Conservation (phyloP, 2,329 filamentous ascomycete species). For the Ascochyta viciae-villosae region DNA sequence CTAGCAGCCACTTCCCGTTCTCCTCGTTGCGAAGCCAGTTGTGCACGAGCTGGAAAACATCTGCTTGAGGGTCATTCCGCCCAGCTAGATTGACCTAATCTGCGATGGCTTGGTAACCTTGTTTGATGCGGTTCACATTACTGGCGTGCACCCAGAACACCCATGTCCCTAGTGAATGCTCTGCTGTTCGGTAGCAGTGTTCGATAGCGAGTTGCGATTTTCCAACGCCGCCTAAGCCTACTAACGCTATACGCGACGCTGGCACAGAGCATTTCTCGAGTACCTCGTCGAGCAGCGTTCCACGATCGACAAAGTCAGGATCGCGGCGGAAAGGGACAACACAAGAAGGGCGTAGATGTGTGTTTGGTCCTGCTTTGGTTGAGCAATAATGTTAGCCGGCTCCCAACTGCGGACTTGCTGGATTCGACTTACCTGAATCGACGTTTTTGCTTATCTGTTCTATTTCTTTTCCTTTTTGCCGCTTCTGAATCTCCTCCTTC, state of each 20-base stretch:
- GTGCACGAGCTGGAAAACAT: slow-evolving; percentile 24
- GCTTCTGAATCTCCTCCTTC: too few species aligned
- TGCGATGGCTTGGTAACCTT: slow-evolving; percentile 24
- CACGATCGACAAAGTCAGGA: slow-evolving; percentile 32
- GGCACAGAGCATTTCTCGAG: slow-evolving; percentile 16
- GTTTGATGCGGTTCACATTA: slow-evolving; percentile 21
- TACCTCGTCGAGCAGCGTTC: slow-evolving; percentile 13
- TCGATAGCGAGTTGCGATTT: slow-evolving; percentile 25
- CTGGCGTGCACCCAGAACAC: slow-evolving; percentile 23
- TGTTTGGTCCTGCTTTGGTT: neutral
- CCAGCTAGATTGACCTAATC: slow-evolving; percentile 18
- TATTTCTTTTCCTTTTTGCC: too few species aligned
- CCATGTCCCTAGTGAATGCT: slow-evolving; percentile 21
- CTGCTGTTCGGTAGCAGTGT: slow-evolving; percentile 11
- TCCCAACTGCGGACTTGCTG: slow-evolving; percentile 2
- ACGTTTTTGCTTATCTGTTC: too few species aligned
- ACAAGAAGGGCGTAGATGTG: neutral
- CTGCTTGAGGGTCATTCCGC: slow-evolving; percentile 14
- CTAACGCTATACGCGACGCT: slow-evolving; percentile 27
- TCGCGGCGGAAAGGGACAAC: slow-evolving; percentile 31
- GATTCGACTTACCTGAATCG: neutral
- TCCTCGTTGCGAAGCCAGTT: slow-evolving; percentile 7
- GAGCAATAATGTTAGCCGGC: neutral
- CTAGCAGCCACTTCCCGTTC: slow-evolving; percentile 21
- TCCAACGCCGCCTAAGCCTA: slow-evolving; percentile 38